Conservation (phyloP, 2,329 filamentous ascomycete genomes). For the Botrytis squamosa region DNA sequence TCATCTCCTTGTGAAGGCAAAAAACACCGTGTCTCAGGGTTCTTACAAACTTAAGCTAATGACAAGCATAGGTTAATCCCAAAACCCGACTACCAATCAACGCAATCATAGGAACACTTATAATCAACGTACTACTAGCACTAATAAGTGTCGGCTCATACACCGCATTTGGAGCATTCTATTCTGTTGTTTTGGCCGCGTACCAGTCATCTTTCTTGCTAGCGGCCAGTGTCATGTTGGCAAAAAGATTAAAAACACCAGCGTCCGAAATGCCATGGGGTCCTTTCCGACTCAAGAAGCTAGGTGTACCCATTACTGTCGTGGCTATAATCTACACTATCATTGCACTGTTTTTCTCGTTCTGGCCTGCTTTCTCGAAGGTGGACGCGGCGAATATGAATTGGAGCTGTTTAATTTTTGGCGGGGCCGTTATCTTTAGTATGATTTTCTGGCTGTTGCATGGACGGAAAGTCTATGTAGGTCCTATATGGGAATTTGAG, state of each 20-base stretch:
- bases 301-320: constrained; percentile 20
- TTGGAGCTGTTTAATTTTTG: constrained; percentile 19
- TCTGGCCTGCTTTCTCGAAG: constrained; percentile 17
- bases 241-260: constrained; percentile 21
- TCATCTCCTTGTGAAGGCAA: constrained; percentile 4
- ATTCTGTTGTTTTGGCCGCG: constrained; percentile 17
- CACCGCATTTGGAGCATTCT: constrained; percentile 16
- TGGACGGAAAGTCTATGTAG: constrained; percentile 20
- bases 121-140: constrained; percentile 16
- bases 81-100: constrained; percentile 17
- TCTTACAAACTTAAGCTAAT: not conserved
- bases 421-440: constrained; percentile 5
- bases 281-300: constrained; percentile 15
- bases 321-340: constrained; percentile 15
- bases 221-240: constrained; percentile 17
- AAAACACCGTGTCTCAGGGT: too few species aligned
- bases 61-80: constrained; percentile 5
- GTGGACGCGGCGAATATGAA: constrained; percentile 18
- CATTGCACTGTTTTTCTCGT: constrained; percentile 20
- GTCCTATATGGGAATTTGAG: constrained; percentile 11
- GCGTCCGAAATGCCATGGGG: constrained; percentile 20
- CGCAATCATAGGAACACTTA: constrained; percentile 11
- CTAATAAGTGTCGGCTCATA: constrained; percentile 19
- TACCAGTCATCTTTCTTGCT: constrained; percentile 22
- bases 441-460: constrained; percentile 19